Evolutionary conservation across 768 basidiomycete species (phyloP).

Genomic region (Macrolepiota fuliginosa): DNA sequence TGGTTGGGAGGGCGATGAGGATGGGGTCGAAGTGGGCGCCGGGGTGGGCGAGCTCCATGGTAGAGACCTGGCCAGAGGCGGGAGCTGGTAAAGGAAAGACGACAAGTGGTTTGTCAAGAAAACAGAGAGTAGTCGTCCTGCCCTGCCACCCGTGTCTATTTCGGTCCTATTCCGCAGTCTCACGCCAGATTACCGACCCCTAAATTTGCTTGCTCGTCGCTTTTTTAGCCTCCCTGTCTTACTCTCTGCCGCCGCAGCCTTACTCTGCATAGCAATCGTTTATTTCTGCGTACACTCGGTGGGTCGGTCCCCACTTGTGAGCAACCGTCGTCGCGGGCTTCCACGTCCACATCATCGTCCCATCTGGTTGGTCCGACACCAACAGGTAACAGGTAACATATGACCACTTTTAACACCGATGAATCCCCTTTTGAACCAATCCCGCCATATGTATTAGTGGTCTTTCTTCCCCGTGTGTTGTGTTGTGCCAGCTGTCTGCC

Average conservation of each 20-base stretch:
- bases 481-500: not conserved
- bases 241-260: no score
- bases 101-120: not conserved
- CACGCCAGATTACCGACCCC: not conserved
- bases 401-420: slow-evolving; percentile 2
- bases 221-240: not conserved
- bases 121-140: not conserved
- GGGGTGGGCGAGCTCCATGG: slow-evolving; percentile 21
- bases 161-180: not conserved
- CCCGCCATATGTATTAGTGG: no score
- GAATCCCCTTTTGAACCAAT: slow-evolving; percentile 3
- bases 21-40: slow-evolving; percentile 23
- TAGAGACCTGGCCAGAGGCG: slow-evolving; percentile 32
- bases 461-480: not conserved
- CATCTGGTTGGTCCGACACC: not conserved
- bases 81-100: slow-evolving; percentile 13
- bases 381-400: not conserved
- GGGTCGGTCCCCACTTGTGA: not conserved
- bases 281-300: not conserved
- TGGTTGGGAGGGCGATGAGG: slow-evolving; percentile 27
- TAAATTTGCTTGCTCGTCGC: no score
- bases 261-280: no score
- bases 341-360: not conserved
- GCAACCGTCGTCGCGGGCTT: not conserved
- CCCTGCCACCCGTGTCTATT: not conserved